Conservation (phyloP, 1,139 yeast genomes). For the Blastobotrys illinoisensis region DNA sequence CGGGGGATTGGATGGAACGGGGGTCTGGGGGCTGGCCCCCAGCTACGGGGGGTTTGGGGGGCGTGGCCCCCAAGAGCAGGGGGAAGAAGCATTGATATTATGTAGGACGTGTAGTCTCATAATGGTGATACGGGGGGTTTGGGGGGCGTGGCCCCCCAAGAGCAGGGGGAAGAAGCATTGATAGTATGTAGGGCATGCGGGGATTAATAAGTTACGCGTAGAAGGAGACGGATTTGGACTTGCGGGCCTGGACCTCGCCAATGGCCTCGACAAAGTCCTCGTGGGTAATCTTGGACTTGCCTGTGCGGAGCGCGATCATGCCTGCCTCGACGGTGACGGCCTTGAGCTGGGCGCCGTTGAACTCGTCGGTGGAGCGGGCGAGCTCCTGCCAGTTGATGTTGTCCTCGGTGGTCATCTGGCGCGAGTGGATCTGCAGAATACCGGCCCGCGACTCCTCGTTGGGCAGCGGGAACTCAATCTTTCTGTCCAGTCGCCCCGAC, state of each 20-base stretch:
- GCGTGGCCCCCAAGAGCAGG: too few relatives aligned
- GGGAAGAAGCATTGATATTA: too few relatives aligned
- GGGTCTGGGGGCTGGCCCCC: too few relatives aligned
- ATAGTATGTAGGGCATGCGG: too few relatives aligned
- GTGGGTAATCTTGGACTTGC: constrained; percentile 85
- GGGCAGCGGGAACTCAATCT: constrained; percentile 96
- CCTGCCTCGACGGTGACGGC: constrained; percentile 99
- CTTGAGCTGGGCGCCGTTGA: constrained; percentile 96
- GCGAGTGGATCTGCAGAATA: constrained; percentile 91
- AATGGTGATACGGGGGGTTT: too few relatives aligned
- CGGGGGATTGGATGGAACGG: too few relatives aligned
- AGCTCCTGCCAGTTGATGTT: constrained; percentile 96
- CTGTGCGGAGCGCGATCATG: constrained; percentile 96
- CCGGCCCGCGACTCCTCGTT: constrained; percentile 96
- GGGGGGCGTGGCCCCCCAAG: too few relatives aligned
- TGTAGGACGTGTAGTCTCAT: too few relatives aligned
- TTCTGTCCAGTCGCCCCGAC: constrained; percentile 95
- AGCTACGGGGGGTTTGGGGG: too few relatives aligned
- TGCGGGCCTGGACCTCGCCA: constrained; percentile 97
- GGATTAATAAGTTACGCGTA: constrained; percentile 66
- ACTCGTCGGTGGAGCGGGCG: constrained; percentile 96
- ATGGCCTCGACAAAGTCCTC: constrained; percentile 98
- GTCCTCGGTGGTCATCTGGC: constrained; percentile 92
- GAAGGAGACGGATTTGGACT: constrained; percentile 89
- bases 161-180: too few relatives aligned